phyloP scores from a whole-genome alignment of 2,329 filamentous ascomycete genomes.

The Aspergillus ustus region DNA sequence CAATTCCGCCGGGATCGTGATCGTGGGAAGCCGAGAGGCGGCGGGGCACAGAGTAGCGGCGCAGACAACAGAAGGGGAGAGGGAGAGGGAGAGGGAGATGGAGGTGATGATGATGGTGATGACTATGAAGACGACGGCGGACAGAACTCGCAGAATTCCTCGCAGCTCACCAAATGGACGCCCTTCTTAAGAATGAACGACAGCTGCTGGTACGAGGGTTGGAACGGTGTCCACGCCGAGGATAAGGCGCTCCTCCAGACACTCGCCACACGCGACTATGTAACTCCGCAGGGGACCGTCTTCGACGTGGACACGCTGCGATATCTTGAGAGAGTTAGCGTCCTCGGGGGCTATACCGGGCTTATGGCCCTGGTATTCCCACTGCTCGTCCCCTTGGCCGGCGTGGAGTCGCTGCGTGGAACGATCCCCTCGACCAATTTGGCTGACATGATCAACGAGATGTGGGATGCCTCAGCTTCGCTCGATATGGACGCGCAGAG shows the following conservation, averaged over 20 bases:
- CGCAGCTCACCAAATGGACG: background rate
- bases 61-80: too few relatives aligned
- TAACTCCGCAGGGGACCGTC: background rate
- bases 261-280: background rate
- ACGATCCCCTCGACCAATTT: background rate
- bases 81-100: too few relatives aligned
- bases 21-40: too few relatives aligned
- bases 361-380: background rate
- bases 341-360: background rate
- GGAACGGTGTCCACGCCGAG: background rate
- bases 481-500: background rate
- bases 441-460: background rate
- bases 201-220: background rate
- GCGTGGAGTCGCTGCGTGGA: background rate
- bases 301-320: background rate
- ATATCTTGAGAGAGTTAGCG: background rate
- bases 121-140: background rate
- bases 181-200: background rate
- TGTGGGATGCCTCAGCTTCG: background rate
- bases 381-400: background rate
- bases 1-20: too few relatives aligned
- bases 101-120: background rate
- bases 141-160: background rate
- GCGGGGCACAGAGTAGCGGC: background rate
- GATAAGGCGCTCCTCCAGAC: background rate